A percentile compares a stretch with the other conserved stretches of the same genome.
These are phyloP conservation scores for Cladosporium austrohemisphaericum DNA, from an alignment of 2,329 filamentous ascomycete genomes.

Conservation along the genomic window DNA sequence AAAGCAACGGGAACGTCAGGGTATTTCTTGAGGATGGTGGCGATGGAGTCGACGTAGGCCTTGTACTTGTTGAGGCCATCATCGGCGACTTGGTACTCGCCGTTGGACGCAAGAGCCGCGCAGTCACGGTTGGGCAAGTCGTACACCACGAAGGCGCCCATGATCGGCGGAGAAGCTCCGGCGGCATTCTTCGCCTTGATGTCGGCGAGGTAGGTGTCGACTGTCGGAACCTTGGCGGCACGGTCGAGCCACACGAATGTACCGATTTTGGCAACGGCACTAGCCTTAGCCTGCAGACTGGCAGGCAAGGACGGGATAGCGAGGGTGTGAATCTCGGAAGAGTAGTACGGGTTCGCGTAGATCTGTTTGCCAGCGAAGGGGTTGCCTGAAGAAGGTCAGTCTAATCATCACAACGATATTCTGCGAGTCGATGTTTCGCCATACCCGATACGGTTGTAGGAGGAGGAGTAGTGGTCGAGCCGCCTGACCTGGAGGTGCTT, in stretches of 20 bases:
- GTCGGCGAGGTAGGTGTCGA: conserved; percentile 47
- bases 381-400: conserved; percentile 45
- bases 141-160: conserved; percentile 58
- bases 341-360: conserved; percentile 53
- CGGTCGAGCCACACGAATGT: conserved; percentile 54
- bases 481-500: not conserved
- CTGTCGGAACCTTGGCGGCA: conserved; percentile 46
- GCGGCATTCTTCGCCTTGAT: conserved; percentile 47
- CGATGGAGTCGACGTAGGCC: conserved; percentile 54
- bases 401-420: conserved; percentile 16
- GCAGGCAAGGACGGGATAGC: conserved; percentile 62
- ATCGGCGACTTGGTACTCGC: conserved; percentile 56
- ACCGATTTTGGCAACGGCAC: conserved; percentile 47
- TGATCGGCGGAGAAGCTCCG: conserved; percentile 46
- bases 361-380: conserved; percentile 49
- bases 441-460: conserved; percentile 11
- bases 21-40: conserved; percentile 50
- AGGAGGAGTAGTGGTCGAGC: conserved; percentile 14
- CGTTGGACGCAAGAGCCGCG: conserved; percentile 60
- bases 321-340: conserved; percentile 49
- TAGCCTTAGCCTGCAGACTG: conserved; percentile 50
- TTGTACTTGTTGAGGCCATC: conserved; percentile 50
- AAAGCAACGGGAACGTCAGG: conserved; percentile 51
- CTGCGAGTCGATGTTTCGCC: conserved; percentile 7
- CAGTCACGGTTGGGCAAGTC: conserved; percentile 63